phyloP scores from a whole-genome alignment of 352 stramenopile species.

The Globisporangium lucens region DNA sequence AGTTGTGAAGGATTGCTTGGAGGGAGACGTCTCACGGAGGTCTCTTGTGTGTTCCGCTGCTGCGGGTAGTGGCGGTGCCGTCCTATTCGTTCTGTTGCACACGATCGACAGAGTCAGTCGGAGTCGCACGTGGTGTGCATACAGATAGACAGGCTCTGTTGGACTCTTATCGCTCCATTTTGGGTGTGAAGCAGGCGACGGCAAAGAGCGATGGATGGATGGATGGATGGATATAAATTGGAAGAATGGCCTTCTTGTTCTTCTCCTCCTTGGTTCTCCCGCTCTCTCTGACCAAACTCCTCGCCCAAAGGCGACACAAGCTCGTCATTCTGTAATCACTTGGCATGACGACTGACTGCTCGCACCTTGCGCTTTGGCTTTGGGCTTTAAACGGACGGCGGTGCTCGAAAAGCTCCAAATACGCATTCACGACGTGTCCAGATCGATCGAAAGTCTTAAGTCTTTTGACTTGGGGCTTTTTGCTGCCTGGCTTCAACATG shows the following conservation, averaged over 20 bases:
- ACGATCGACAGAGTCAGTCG: not conserved
- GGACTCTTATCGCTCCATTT: no score
- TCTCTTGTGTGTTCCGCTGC: not conserved
- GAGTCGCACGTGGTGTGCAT: not conserved
- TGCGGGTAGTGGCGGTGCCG: not conserved
- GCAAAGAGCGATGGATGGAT: not conserved
- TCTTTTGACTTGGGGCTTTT: not conserved
- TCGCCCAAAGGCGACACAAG: not conserved
- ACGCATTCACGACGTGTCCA: not conserved
- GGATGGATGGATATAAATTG: slow-evolving; percentile 7
- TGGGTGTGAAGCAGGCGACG: not conserved
- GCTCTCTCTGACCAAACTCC: not conserved
- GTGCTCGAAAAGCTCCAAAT: not conserved
- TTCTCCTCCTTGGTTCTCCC: not conserved
- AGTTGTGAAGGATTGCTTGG: not conserved
- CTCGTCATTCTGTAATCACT: not conserved
- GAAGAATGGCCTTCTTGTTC: slow-evolving; percentile 4
- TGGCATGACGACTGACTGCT: not conserved
- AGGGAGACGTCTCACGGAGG: not conserved
- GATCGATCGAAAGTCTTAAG: not conserved
- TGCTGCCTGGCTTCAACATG: not conserved
- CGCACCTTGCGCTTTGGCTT: no score
- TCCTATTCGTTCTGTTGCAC: not conserved
- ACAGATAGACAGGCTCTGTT: no score
- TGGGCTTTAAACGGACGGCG: no score